Conservation (phyloP, 208 protist genomes). For the Naegleria fowleri region DNA sequence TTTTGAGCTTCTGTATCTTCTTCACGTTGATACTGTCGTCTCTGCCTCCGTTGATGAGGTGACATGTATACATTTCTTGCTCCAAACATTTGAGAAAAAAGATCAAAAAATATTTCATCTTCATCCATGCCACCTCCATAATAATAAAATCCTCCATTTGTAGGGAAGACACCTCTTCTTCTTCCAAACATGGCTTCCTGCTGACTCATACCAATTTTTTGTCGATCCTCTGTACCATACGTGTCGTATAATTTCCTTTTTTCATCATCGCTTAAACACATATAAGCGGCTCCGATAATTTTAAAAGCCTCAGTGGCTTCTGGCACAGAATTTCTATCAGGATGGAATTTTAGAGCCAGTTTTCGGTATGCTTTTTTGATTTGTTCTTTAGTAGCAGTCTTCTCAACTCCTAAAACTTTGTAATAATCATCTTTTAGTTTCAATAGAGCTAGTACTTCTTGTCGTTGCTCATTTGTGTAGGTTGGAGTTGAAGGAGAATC, state of each 20-base stretch:
- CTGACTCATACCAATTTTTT: neutral
- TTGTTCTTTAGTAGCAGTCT: conserved; percentile 57
- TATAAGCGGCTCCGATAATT: conserved; percentile 64
- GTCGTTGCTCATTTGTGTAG: neutral
- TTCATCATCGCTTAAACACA: conserved; percentile 58
- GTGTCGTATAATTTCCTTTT: conserved; percentile 72
- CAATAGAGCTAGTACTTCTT: neutral
- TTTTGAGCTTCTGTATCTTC: neutral
- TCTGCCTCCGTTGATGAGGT: neutral
- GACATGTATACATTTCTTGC: neutral
- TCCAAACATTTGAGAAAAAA: conserved; percentile 29
- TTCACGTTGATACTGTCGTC: neutral
- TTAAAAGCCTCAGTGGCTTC: conserved; percentile 76
- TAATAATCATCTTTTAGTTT: conserved; percentile 51
- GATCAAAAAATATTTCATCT: conserved; percentile 4
- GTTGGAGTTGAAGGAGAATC: neutral
- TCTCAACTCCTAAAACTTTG: conserved; percentile 59
- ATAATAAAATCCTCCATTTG: neutral
- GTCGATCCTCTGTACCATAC: conserved; percentile 57
- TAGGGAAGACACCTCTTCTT: neutral
- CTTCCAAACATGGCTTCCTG: neutral
- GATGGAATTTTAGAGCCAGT: conserved; percentile 69
- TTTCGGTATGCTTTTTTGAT: conserved; percentile 67
- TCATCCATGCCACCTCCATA: neutral
- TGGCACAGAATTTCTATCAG: conserved; percentile 74